Evolutionary conservation across 306 rosid species (phyloP).

Genomic region (Biancaea sappan): DNA sequence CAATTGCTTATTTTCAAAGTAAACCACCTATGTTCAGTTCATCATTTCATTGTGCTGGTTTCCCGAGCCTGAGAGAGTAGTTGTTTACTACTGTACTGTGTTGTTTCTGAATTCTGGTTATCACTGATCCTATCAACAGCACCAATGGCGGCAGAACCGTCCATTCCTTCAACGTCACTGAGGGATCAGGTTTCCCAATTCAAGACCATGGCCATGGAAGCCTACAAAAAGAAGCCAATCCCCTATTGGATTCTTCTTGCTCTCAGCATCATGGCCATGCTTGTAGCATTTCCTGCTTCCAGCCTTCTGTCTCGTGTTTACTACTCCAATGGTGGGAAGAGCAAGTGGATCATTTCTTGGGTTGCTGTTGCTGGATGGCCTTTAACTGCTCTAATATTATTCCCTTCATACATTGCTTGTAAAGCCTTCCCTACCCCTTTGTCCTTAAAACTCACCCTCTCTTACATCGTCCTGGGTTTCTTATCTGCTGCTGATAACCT

Average conservation of each 20-base stretch:
- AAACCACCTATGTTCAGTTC: background rate
- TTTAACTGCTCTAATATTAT: conserved; percentile 59
- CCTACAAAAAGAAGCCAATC: conserved; percentile 65
- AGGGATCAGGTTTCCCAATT: conserved; percentile 48
- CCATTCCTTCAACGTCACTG: conserved; percentile 44
- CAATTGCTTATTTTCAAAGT: background rate
- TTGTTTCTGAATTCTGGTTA: background rate
- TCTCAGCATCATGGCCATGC: conserved; percentile 79
- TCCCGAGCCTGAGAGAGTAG: background rate
- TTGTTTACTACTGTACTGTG: conserved; percentile 6
- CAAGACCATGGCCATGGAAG: conserved; percentile 38
- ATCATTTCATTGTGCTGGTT: background rate
- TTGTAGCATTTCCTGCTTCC: conserved; percentile 88
- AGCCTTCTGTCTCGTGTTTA: conserved; percentile 85
- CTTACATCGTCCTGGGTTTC: conserved; percentile 67
- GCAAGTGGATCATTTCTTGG: conserved; percentile 98
- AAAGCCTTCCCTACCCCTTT: conserved; percentile 66
- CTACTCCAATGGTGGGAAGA: conserved; percentile 73
- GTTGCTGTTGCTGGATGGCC: conserved; percentile 96
- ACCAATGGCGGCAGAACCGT: conserved; percentile 50
- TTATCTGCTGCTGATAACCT: conserved; percentile 91
- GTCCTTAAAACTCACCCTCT: conserved; percentile 48
- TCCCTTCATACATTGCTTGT: conserved; percentile 61
- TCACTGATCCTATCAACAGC: conserved; percentile 25
- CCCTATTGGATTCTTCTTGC: conserved; percentile 76